phyloP scores from a whole-genome alignment of 371 early-diverging fungal species.

The Paraphysoderma sedebokerense region DNA sequence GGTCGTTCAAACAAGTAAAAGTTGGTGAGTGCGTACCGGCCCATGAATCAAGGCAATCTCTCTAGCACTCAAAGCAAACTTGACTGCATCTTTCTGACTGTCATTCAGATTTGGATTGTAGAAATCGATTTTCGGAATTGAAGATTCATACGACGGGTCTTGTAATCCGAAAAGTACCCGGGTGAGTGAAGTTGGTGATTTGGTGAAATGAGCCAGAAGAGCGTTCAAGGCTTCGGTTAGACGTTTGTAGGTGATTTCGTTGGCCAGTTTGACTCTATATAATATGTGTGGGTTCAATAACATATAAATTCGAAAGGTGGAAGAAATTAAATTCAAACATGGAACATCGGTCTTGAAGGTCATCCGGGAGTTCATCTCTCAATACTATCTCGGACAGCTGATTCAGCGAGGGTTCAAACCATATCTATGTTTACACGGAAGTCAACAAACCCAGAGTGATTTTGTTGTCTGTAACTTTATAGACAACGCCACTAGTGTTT shows the following conservation, averaged over 20 bases:
- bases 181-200: conserved; percentile 10
- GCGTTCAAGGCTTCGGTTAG: conserved; percentile 23
- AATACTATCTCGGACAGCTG: conserved; percentile 20
- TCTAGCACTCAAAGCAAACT: conserved; percentile 37
- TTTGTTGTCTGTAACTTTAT: conserved; percentile 32
- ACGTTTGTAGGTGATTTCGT: conserved; percentile 56
- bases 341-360: conserved; percentile 45
- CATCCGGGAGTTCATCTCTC: conserved; percentile 42
- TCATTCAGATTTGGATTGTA: conserved; percentile 50
- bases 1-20: not conserved
- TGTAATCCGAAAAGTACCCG: conserved; percentile 22
- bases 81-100: conserved; percentile 58
- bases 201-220: conserved; percentile 5
- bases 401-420: no score
- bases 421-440: no score
- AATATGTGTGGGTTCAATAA: no score
- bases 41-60: conserved; percentile 70
- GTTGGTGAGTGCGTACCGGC: conserved; percentile 43
- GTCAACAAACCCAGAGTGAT: conserved; percentile 51
- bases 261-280: conserved; percentile 39
- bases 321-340: conserved; percentile 13
- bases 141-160: conserved; percentile 17
- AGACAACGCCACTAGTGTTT: conserved; percentile 26
- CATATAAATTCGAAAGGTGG: no score
- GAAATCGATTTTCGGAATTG: conserved; percentile 9